phyloP scores from a whole-genome alignment of 495 filamentous ascomycete species.

The Cudoniella acicularis region DNA sequence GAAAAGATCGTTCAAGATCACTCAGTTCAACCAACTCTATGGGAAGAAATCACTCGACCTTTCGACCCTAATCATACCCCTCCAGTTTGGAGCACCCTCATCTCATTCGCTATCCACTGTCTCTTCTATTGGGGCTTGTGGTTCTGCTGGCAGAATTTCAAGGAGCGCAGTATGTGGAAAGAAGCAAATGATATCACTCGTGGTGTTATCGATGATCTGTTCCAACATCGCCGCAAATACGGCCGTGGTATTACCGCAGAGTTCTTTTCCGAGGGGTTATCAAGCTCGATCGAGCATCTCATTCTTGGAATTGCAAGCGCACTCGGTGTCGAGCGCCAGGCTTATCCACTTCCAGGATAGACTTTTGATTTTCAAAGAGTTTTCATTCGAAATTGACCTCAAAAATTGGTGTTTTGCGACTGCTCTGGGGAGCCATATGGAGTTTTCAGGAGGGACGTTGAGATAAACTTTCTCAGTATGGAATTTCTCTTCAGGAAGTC shows the following conservation, averaged over 20 bases:
- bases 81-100: background rate
- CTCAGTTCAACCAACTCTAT: background rate
- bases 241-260: background rate
- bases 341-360: background rate
- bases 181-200: conserved; percentile 2
- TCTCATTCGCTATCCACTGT: background rate
- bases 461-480: background rate
- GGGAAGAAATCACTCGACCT: background rate
- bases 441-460: background rate
- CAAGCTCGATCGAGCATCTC: background rate
- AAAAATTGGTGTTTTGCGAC: too few relatives aligned
- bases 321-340: background rate
- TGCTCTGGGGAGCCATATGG: too few relatives aligned
- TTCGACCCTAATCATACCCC: background rate
- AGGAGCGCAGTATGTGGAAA: background rate
- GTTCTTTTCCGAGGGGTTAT: background rate
- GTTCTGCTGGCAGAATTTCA: background rate
- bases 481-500: background rate
- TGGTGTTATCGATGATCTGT: background rate
- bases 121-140: background rate
- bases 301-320: background rate
- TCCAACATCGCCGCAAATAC: background rate
- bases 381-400: too few relatives aligned
- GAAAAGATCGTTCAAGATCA: background rate
- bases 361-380: background rate